These are phyloP conservation scores for Eucalyptus globulus DNA, from an alignment of 345 rosid species.

Conservation along the genomic window DNA sequence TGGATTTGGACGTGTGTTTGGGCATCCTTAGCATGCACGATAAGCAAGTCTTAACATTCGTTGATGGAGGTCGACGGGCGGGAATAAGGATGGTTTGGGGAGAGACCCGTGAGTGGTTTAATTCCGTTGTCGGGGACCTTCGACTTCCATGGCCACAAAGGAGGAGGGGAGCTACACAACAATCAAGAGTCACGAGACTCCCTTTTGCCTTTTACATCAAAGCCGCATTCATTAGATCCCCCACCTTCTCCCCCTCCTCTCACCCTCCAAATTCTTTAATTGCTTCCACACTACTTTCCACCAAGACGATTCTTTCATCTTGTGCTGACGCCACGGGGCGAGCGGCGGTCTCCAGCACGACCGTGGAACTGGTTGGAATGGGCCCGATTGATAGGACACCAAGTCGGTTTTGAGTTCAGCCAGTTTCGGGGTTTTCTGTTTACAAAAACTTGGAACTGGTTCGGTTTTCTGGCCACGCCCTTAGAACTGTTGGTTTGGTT, in stretches of 20 bases:
- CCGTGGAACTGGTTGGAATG: background rate
- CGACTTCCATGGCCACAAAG: conserved; percentile 15
- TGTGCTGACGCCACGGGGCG: background rate
- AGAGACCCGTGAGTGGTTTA: conserved; percentile 31
- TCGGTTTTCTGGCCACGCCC: background rate
- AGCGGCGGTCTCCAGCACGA: background rate
- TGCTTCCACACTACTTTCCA: background rate
- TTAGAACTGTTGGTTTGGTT: background rate
- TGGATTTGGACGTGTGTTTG: background rate
- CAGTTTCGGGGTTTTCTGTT: background rate
- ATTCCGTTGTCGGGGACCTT: conserved; percentile 21
- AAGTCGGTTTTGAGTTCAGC: background rate
- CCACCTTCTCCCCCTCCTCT: background rate
- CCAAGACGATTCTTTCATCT: background rate
- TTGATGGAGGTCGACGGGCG: background rate
- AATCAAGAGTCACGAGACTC: conserved; percentile 67
- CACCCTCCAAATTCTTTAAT: background rate
- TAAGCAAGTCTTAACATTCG: background rate
- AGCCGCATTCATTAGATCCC: background rate
- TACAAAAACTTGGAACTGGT: background rate
- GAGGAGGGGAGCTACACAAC: conserved; percentile 16
- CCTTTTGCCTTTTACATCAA: conserved; percentile 4
- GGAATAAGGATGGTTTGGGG: background rate
- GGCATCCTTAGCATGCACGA: background rate
- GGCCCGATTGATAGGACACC: background rate